phyloP scores from a whole-genome alignment of 768 basidiomycete genomes.

The Sporobolomyces pararoseus region DNA sequence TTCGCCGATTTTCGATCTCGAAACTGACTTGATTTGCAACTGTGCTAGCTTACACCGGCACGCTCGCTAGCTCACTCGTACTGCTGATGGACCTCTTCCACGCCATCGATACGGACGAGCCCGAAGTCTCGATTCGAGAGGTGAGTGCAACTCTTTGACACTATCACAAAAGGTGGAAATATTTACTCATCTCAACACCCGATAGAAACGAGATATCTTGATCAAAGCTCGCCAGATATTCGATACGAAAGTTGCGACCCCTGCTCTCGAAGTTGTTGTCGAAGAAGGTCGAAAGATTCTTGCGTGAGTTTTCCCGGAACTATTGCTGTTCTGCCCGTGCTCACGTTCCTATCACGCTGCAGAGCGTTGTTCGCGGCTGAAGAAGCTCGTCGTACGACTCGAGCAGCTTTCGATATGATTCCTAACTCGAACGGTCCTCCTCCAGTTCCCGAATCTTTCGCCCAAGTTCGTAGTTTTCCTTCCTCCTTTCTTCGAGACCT shows the following conservation, averaged over 20 bases:
- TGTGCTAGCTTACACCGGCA: slow-evolving; percentile 30
- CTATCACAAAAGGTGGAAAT: too few relatives aligned
- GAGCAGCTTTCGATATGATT: slow-evolving; percentile 22
- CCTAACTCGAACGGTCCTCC: neutral
- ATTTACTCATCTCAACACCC: too few relatives aligned
- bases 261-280: slow-evolving; percentile 36
- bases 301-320: slow-evolving; percentile 15
- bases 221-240: slow-evolving; percentile 31
- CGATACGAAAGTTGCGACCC: slow-evolving; percentile 24
- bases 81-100: slow-evolving; percentile 42
- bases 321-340: neutral
- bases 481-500: neutral
- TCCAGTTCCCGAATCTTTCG: slow-evolving; percentile 24
- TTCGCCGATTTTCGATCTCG: too few relatives aligned
- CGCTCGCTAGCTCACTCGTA: slow-evolving; percentile 35
- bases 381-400: slow-evolving; percentile 28
- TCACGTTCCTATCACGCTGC: neutral
- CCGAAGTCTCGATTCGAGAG: slow-evolving; percentile 27
- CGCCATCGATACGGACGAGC: slow-evolving; percentile 34
- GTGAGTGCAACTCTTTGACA: neutral
- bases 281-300: slow-evolving; percentile 40
- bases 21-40: neutral
- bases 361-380: slow-evolving; percentile 26
- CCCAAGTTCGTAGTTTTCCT: slow-evolving; percentile 4
- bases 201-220: slow-evolving; percentile 31